A percentile compares a stretch with the other conserved stretches of the same genome.
These are phyloP conservation scores for Colletotrichum noveboracense DNA, from an alignment of 2,329 filamentous ascomycete species.

Conservation along the genomic window DNA sequence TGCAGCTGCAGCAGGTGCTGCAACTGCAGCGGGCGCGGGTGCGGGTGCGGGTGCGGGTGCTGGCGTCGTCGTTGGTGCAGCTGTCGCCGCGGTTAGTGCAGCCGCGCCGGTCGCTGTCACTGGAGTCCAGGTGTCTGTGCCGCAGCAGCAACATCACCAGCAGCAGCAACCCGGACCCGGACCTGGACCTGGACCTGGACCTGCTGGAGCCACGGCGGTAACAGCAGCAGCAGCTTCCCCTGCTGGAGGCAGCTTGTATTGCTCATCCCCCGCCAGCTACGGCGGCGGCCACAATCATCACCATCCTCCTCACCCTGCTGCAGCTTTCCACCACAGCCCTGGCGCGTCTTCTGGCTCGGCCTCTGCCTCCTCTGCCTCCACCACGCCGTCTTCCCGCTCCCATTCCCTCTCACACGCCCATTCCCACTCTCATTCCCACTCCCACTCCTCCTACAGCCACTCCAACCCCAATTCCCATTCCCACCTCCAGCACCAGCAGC, in stretches of 20 bases:
- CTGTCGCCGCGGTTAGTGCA: background rate
- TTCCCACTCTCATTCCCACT: background rate
- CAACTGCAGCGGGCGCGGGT: background rate
- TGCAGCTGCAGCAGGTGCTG: background rate
- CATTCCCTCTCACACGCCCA: background rate
- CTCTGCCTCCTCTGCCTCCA: background rate
- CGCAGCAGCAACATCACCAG: background rate
- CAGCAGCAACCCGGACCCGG: background rate
- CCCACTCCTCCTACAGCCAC: background rate
- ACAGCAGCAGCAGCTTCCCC: background rate
- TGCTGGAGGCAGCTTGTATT: background rate
- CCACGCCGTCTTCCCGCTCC: background rate
- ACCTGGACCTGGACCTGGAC: background rate
- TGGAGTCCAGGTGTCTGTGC: too few species aligned
- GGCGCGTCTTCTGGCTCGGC: background rate
- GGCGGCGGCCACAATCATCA: background rate
- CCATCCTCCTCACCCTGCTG: background rate
- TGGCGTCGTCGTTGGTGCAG: background rate
- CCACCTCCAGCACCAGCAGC: background rate
- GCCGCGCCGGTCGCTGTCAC: background rate
- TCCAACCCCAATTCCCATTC: background rate
- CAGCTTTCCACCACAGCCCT: background rate
- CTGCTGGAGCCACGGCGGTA: background rate
- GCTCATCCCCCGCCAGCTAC: background rate
- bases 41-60: background rate